phyloP scores from a whole-genome alignment of 2,329 filamentous ascomycete species.

The Fusarium veterinarium region DNA sequence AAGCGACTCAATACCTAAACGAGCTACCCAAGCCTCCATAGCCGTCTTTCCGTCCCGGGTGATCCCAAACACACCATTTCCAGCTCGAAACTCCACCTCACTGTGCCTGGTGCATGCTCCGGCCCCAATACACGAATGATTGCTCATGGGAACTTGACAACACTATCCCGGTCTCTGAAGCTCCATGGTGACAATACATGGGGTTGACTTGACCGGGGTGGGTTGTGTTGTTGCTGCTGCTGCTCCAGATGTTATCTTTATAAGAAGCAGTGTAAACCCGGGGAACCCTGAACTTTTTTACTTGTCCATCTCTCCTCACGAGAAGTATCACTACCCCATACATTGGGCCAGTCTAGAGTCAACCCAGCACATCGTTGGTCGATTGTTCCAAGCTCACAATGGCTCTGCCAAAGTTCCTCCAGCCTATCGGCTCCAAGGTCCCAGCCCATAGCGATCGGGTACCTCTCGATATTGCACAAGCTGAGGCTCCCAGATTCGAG shows the following conservation, averaged over 20 bases:
- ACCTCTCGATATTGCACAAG: slow-evolving; percentile 53
- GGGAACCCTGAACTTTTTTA: slow-evolving; percentile 4
- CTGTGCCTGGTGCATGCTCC: slow-evolving; percentile 27
- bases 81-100: slow-evolving; percentile 30
- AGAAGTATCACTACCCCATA: slow-evolving; percentile 21
- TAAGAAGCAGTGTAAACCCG: slow-evolving; percentile 39
- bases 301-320: slow-evolving; percentile 30
- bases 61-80: slow-evolving; percentile 37
- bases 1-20: slow-evolving; percentile 1
- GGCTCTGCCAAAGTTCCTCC: slow-evolving; percentile 41
- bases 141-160: neutral
- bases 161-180: neutral
- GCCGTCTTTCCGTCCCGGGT: slow-evolving; percentile 38
- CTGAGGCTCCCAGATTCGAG: slow-evolving; percentile 63
- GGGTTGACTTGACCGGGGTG: slow-evolving; percentile 6
- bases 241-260: slow-evolving; percentile 22
- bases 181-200: slow-evolving; percentile 19
- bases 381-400: slow-evolving; percentile 18
- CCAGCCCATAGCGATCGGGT: slow-evolving; percentile 8
- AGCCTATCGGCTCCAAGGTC: slow-evolving; percentile 41
- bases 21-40: slow-evolving; percentile 17
- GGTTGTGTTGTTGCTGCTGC: neutral
- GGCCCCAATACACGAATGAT: slow-evolving; percentile 10
- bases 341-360: neutral
- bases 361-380: slow-evolving; percentile 8